These are phyloP conservation scores for Carex scoparia DNA, from an alignment of 176 grass and related monocot species.

Conservation along the genomic window DNA sequence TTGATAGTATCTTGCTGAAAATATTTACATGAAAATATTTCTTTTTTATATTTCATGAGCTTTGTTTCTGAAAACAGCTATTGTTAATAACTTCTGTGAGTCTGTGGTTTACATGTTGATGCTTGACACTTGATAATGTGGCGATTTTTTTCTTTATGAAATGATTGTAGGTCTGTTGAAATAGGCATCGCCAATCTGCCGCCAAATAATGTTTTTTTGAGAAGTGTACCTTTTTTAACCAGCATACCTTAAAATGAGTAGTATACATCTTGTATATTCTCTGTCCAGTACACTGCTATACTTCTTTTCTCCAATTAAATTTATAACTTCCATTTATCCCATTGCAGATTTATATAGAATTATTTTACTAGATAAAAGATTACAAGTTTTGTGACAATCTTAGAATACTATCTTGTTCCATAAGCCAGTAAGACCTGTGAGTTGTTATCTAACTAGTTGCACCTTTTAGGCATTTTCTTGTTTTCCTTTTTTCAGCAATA, in stretches of 20 bases:
- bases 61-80: constrained; percentile 3
- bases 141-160: background rate
- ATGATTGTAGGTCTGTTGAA: background rate
- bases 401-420: background rate
- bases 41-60: constrained; percentile 15
- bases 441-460: constrained; percentile 28
- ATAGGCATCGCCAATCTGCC: background rate
- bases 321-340: constrained; percentile 3
- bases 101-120: background rate
- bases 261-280: background rate
- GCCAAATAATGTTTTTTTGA: background rate
- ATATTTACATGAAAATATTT: constrained; percentile 18
- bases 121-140: background rate
- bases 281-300: background rate
- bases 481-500: constrained; percentile 58
- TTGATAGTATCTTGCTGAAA: background rate
- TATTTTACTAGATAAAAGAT: constrained; percentile 11
- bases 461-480: constrained; percentile 28
- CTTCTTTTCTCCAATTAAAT: background rate
- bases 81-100: constrained; percentile 17
- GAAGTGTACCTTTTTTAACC: background rate
- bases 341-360: constrained; percentile 1
- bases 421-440: background rate
- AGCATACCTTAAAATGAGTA: no score
- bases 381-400: background rate